These are phyloP conservation scores for Diaporthe citriasiana DNA, from an alignment of 2,329 filamentous ascomycete species.

Conservation along the genomic window DNA sequence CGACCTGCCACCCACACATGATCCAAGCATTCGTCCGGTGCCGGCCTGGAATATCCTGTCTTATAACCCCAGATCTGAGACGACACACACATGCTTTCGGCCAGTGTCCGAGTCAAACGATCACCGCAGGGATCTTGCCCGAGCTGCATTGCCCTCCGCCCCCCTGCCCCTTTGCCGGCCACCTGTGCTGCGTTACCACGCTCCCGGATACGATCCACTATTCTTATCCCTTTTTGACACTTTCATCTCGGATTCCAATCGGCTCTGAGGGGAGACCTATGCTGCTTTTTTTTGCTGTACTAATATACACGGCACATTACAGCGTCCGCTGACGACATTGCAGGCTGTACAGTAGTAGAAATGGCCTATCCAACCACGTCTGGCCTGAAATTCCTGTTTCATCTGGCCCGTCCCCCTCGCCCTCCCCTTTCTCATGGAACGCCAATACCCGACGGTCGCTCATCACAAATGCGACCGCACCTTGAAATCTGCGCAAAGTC, in stretches of 20 bases:
- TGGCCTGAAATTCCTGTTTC: constrained; percentile 27
- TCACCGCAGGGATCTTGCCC: constrained; percentile 30
- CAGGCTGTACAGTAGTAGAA: background rate
- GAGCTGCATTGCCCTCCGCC: background rate
- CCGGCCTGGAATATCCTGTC: constrained; percentile 20
- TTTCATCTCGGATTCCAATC: constrained; percentile 32
- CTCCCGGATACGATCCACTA: constrained; percentile 1
- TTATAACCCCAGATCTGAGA: constrained; percentile 24
- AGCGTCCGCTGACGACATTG: background rate
- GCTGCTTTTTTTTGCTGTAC: constrained; percentile 12
- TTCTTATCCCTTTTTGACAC: constrained; percentile 9
- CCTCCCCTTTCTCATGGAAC: constrained; percentile 20
- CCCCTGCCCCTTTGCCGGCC: background rate
- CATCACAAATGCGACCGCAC: constrained; percentile 9
- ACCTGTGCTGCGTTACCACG: background rate
- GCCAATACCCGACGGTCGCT: constrained; percentile 18
- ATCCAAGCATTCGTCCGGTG: background rate
- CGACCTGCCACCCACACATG: background rate
- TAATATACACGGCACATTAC: constrained; percentile 34
- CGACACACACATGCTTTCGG: constrained; percentile 17
- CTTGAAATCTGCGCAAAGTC: background rate
- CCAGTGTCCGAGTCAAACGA: constrained; percentile 25
- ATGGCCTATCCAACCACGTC: constrained; percentile 9
- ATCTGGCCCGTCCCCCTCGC: background rate
- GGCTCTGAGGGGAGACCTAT: constrained; percentile 33